Conservation (phyloP, 176 grass and related monocot genomes). For the Phyllostachys edulis region DNA sequence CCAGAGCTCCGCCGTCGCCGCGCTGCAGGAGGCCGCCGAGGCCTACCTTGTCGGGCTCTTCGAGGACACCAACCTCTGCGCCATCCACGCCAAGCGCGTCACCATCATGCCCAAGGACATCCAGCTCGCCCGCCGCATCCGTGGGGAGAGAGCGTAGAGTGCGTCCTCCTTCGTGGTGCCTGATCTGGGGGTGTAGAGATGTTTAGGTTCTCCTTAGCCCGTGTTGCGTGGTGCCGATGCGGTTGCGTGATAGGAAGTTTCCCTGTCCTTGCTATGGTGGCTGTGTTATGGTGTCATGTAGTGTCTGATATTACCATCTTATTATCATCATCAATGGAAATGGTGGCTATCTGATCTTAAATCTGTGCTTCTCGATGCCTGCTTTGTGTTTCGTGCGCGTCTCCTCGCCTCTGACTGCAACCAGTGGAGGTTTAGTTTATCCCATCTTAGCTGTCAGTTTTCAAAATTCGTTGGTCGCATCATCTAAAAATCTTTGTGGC, state of each 20-base stretch:
- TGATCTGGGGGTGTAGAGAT: background rate
- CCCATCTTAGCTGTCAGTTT: no score
- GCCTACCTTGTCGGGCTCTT: slow-evolving; percentile 68
- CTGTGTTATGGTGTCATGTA: background rate
- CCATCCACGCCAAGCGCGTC: slow-evolving; percentile 76
- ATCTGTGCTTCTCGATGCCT: background rate
- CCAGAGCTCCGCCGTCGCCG: slow-evolving; percentile 66
- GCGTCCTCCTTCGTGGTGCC: rapidly evolving
- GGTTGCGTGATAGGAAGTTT: background rate
- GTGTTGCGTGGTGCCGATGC: background rate
- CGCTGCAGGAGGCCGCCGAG: slow-evolving; percentile 77
- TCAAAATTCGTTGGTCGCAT: no score
- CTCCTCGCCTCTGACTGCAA: background rate
- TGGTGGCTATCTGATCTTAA: background rate
- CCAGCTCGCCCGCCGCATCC: slow-evolving; percentile 66
- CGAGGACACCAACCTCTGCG: slow-evolving; percentile 77
- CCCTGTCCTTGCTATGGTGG: background rate
- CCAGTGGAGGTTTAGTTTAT: background rate
- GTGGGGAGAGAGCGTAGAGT: slow-evolving; percentile 53
- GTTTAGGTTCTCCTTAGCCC: background rate
- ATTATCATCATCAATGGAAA: slow-evolving; percentile 14
- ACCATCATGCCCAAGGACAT: slow-evolving; percentile 85
- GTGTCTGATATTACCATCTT: background rate
- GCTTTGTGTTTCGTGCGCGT: background rate
- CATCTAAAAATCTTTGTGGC: no score